Evolutionary conservation across 768 basidiomycete genomes (phyloP), one percentile per base, ranked within the genome.

Genomic region (Auriscalpium orientale): DNA sequence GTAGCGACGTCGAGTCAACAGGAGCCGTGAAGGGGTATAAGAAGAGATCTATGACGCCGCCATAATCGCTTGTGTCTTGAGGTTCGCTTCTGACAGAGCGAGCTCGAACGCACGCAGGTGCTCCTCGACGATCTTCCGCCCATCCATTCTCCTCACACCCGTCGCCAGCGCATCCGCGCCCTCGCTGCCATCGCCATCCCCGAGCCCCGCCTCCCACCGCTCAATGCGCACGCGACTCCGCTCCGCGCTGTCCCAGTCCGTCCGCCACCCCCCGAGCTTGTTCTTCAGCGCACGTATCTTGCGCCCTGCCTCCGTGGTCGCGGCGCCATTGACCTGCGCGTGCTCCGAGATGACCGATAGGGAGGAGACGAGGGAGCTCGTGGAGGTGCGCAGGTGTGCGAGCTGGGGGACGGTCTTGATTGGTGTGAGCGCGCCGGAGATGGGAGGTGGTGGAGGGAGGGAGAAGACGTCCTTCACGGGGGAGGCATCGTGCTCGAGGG

Each of bases 221-320:
- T 90, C 89, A 55, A 93, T 89, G 67, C 75, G 80, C 56, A 76
- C 65, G 36, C 87, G 79, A 65, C 91, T 93, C 47, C 82, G 79
- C 66, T 93, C 91, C 43, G 89, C 91, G 59, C 84, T 88, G 61
- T 93, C 91, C 79, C 85, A 90, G 54, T 93, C 91, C 35, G 79
- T 77, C 54, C 84, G 79, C 85, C 88, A 89, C 20, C 82, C 87
- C 7, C 84, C 85, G 34, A 93, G 70, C 62, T 87, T 88, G 64
- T 92, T 91, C 73, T 89, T 90, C 58, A 92, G 71, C 13, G 88
- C 87, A 49, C 91, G 85, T 44, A 95, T 84, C 70, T 89, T 91
- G 40, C 91, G 80, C 47, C 89, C 90, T 0, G 91, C 87, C 56
- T 95, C 91, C 1, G 90, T 84, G 10, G 89, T 86, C 4, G 85